Conservation (phyloP, 139 green algal genomes). For the Dunaliella primolecta region DNA sequence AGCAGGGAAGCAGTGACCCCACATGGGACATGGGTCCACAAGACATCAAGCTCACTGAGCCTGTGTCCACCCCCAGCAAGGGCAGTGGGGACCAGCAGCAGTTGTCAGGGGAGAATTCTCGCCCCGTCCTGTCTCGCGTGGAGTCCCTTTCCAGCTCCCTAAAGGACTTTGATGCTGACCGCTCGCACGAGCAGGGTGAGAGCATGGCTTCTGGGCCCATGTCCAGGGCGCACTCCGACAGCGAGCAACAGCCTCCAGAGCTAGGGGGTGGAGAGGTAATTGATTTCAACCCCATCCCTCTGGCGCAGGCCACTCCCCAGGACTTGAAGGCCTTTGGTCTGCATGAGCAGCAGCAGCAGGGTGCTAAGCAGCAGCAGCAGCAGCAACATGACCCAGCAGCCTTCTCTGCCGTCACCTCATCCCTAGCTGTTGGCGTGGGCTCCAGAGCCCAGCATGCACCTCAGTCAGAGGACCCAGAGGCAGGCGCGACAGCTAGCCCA, state of each 20-base stretch:
- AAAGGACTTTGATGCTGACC: conserved; percentile 51
- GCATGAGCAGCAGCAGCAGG: background rate
- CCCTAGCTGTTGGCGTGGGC: background rate
- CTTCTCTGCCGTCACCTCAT: background rate
- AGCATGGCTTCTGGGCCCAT: background rate
- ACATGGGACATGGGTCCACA: conserved; percentile 49
- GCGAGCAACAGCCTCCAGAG: background rate
- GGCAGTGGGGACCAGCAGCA: conserved; percentile 9
- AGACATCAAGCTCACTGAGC: conserved; percentile 52
- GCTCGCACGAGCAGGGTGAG: conserved; percentile 14
- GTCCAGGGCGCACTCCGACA: background rate
- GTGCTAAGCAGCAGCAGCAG: too few species aligned
- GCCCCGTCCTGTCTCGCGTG: conserved; percentile 46
- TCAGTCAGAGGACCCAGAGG: background rate
- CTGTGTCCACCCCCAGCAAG: conserved; percentile 50
- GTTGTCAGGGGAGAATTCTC: conserved; percentile 16
- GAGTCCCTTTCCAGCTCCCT: conserved; percentile 57
- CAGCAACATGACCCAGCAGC: too few species aligned
- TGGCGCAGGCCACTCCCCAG: conserved; percentile 5
- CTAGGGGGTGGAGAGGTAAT: background rate
- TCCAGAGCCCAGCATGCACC: background rate
- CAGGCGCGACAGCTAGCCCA: background rate
- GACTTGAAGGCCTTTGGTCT: conserved; percentile 4
- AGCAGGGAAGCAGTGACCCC: conserved; percentile 16
- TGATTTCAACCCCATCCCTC: conserved; percentile 12